These are phyloP conservation scores for Phyllosticta capitalensis DNA, from an alignment of 2,329 filamentous ascomycete genomes.

Conservation along the genomic window DNA sequence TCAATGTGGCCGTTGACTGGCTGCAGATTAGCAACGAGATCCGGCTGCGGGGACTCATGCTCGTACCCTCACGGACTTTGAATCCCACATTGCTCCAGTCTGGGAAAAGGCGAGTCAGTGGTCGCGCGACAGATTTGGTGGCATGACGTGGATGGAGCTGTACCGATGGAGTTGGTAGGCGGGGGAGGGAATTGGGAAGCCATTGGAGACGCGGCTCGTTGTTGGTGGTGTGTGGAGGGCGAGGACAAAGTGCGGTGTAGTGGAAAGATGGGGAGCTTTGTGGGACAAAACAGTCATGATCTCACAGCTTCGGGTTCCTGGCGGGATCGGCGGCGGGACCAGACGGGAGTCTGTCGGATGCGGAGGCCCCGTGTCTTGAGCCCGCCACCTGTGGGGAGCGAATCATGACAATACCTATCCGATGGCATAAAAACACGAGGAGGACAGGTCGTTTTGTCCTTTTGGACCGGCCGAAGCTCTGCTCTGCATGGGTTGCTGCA, in stretches of 20 bases:
- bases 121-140: background rate
- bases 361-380: background rate
- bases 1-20: constrained; percentile 90
- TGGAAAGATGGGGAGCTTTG: background rate
- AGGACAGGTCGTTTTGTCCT: background rate
- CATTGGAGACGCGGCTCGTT: constrained; percentile 14
- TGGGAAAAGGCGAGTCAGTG: constrained; percentile 18
- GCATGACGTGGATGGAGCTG: background rate
- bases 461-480: background rate
- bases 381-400: constrained; percentile 1
- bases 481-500: background rate
- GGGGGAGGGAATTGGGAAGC: constrained; percentile 57
- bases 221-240: background rate
- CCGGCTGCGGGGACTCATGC: background rate
- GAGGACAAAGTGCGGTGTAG: background rate
- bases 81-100: constrained; percentile 95
- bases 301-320: background rate
- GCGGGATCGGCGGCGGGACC: constrained; percentile 8
- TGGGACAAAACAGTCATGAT: background rate
- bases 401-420: no score
- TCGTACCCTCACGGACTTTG: constrained; percentile 73
- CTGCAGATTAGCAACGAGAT: background rate
- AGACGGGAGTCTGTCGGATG: background rate
- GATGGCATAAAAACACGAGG: background rate
- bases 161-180: constrained; percentile 65